phyloP scores from a whole-genome alignment of 1,284 basidiomycete genomes.

The Coriolopsis trogii region DNA sequence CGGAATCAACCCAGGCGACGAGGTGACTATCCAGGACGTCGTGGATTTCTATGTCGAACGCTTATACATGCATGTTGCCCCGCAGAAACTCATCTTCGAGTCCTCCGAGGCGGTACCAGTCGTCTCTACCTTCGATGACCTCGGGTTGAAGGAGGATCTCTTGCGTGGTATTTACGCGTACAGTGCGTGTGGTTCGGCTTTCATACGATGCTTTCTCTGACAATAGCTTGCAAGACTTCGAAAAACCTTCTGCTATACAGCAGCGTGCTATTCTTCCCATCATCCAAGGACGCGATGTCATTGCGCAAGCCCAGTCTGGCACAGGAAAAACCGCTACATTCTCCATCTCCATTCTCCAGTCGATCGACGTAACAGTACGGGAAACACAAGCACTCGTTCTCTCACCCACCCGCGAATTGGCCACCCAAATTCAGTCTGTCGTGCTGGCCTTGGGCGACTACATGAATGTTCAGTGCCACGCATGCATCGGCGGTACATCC shows the following conservation, averaged over 20 bases:
- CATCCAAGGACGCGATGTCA: conserved; percentile 93
- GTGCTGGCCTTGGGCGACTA: conserved; percentile 97
- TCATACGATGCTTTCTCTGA: not conserved
- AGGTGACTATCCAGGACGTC: conserved; percentile 45
- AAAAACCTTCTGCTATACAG: conserved; percentile 99
- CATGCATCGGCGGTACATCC: conserved; percentile 97
- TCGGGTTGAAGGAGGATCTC: conserved; percentile 94
- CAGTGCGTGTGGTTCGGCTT: conserved; percentile 61
- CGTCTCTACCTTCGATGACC: conserved; percentile 88
- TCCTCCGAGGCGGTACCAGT: conserved; percentile 95
- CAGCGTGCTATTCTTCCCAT: conserved; percentile 97
- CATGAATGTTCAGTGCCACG: conserved; percentile 99
- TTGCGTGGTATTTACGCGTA: conserved; percentile 98
- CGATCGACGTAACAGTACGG: conserved; percentile 93
- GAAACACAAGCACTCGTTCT: conserved; percentile 98
- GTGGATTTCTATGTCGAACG: not conserved
- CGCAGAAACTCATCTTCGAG: conserved; percentile 93
- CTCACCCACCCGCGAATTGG: conserved; percentile 93
- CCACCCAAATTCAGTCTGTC: conserved; percentile 98
- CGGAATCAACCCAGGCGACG: conserved; percentile 70
- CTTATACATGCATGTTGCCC: not conserved
- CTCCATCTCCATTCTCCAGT: conserved; percentile 91
- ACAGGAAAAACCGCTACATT: conserved; percentile 99
- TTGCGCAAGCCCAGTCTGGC: conserved; percentile 98
- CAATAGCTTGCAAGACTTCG: conserved; percentile 81